A percentile compares a stretch with the other conserved stretches of the same genome.
phyloP scores from a whole-genome alignment of 1,139 yeast species.

The Kodamaea anthophila region DNA sequence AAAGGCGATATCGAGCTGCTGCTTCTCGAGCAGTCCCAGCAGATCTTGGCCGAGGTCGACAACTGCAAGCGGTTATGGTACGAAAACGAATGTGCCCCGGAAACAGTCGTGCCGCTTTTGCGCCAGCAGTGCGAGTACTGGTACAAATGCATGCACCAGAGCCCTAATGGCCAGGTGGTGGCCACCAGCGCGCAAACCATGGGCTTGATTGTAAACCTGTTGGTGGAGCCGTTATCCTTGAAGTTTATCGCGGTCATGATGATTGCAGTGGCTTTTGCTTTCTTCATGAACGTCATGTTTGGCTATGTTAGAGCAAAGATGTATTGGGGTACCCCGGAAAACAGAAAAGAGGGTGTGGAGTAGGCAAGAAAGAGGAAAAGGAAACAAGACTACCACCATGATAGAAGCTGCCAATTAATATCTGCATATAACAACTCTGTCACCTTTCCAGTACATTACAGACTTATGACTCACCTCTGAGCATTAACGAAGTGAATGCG shows the following conservation, averaged over 20 bases:
- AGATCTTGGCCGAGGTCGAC: slow-evolving; percentile 34
- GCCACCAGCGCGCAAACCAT: slow-evolving; percentile 57
- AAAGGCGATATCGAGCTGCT: slow-evolving; percentile 47
- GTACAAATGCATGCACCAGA: slow-evolving; percentile 58
- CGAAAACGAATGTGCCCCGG: slow-evolving; percentile 54
- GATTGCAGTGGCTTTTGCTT: slow-evolving; percentile 23
- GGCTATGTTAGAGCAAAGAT: slow-evolving; percentile 43
- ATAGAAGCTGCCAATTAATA: too few relatives aligned
- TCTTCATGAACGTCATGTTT: slow-evolving; percentile 36
- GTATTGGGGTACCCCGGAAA: slow-evolving; percentile 17
- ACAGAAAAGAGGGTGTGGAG: too few relatives aligned
- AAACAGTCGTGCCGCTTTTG: slow-evolving; percentile 52
- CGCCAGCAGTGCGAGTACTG: slow-evolving; percentile 52
- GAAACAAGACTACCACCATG: too few relatives aligned
- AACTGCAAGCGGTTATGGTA: slow-evolving; percentile 46
- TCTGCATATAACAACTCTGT: too few relatives aligned
- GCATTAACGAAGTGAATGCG: too few relatives aligned
- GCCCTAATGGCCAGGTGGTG: slow-evolving; percentile 43
- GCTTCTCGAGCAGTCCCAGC: slow-evolving; percentile 34
- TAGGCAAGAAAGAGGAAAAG: too few relatives aligned
- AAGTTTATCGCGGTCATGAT: slow-evolving; percentile 45
- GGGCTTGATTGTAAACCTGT: slow-evolving; percentile 56
- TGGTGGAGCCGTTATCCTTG: slow-evolving; percentile 58
- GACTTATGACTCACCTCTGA: too few relatives aligned
- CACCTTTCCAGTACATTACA: too few relatives aligned